Base-by-base conservation (phyloP, 106 monocot genomes). In the Triglochin maritima region DNA sequence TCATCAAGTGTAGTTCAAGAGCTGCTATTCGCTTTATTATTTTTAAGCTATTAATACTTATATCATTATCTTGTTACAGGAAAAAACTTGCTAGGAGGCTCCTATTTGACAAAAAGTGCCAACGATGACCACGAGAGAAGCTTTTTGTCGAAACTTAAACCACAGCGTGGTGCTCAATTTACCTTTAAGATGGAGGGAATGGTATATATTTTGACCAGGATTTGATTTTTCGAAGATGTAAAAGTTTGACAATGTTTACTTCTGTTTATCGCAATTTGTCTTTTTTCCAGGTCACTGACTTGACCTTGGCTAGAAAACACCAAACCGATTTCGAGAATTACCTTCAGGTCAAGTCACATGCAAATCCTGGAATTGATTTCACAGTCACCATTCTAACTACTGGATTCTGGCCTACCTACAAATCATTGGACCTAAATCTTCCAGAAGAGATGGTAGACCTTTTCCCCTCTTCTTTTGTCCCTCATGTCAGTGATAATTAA, bases 361-460 rank as follows among this genome's bases (percentile, higher is more conserved):
- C 74, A 69, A 75, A 76, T 80, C 90, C 95, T 49, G 95, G 90
- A 63, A 83, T 95, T 75, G 95, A 91, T 61, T 71, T 96, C 48
- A 85, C 85, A 3, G 91, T 91, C 43, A 96, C 81, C 46, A 84
- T 96, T 44, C 64, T 96, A 17, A 96, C 90, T 56, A 91, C 96
- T 66, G 96, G 94, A 75, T 95, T 87, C 67, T 95, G 94, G 94
- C 94, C 94, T 47, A 90, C 81, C 64, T 95, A 90, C 59, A 90
- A 87, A 76, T 83, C 90, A 15, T 85, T 81, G 69, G 90, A 95
- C 63, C 83, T 95, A 66, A 95, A 85, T 68, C 94, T 95, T 77
- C 90, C 87, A 71, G 75, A 67, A 14, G 94, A 95, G 75, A 87
- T 95, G 87, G 94, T 89, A 76, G 42, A 9, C 15, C 42, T 50